Evolutionary conservation across 2,329 filamentous ascomycete genomes (phyloP).

Genomic region (Hymenoscyphus fructigenus): DNA sequence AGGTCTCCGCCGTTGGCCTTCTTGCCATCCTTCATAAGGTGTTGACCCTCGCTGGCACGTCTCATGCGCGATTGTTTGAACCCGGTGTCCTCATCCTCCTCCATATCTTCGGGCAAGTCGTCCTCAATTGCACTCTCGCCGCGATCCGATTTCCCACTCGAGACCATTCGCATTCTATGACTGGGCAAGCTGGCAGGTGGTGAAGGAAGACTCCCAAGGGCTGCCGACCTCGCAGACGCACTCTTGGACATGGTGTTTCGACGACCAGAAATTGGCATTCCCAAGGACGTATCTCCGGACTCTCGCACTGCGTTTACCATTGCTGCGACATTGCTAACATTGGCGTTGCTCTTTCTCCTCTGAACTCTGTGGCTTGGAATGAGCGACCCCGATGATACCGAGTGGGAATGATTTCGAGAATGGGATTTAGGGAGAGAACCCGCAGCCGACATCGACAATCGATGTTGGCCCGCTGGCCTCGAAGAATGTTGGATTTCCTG

Average conservation of each 20-base stretch:
- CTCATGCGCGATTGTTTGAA: slow-evolving; percentile 51
- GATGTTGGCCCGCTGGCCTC: slow-evolving; percentile 65
- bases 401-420: slow-evolving; percentile 74
- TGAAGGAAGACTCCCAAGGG: slow-evolving; percentile 58
- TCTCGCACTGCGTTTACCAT: slow-evolving; percentile 72
- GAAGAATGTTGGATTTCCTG: slow-evolving; percentile 66
- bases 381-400: slow-evolving; percentile 72
- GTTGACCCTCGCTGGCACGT: slow-evolving; percentile 83
- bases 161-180: slow-evolving; percentile 47
- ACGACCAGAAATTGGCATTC: slow-evolving; percentile 59
- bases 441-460: slow-evolving; percentile 56
- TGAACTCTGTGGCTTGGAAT: slow-evolving; percentile 84
- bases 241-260: slow-evolving; percentile 70
- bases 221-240: slow-evolving; percentile 51
- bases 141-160: slow-evolving; percentile 49
- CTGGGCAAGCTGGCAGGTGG: slow-evolving; percentile 68
- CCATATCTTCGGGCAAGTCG: slow-evolving; percentile 59
- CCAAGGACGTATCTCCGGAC: slow-evolving; percentile 55
- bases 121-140: slow-evolving; percentile 69
- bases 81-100: slow-evolving; percentile 45
- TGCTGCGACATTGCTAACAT: slow-evolving; percentile 66
- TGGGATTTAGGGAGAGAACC: slow-evolving; percentile 53
- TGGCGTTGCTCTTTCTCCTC: slow-evolving; percentile 83
- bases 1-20: slow-evolving; percentile 79
- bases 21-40: slow-evolving; percentile 74